Conservation (phyloP, 176 grass and related monocot genomes). For the Oryza australiensis region DNA sequence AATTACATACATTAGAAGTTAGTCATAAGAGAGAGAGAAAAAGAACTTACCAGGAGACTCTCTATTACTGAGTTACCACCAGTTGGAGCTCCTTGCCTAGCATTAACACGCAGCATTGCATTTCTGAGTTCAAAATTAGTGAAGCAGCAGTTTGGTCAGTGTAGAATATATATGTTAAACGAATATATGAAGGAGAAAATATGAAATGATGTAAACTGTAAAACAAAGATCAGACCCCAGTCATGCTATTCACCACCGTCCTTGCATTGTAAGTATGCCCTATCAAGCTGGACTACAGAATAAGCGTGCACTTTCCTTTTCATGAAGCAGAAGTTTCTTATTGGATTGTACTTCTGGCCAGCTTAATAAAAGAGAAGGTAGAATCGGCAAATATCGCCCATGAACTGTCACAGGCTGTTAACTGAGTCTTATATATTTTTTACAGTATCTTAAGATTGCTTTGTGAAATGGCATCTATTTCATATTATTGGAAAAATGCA, state of each 20-base stretch:
- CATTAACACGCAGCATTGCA: conserved; percentile 92
- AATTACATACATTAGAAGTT: conserved; percentile 30
- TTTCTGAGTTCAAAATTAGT: conserved; percentile 60
- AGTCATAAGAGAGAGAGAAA: conserved; percentile 12
- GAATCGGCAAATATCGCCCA: background rate
- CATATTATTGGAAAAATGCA: conserved; percentile 10
- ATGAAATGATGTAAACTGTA: background rate
- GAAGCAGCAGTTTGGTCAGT: conserved; percentile 22
- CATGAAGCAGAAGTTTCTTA: background rate
- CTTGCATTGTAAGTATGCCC: conserved; percentile 9
- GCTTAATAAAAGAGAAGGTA: background rate
- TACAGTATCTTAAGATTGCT: background rate
- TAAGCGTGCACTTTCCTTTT: background rate
- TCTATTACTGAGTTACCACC: conserved; percentile 81
- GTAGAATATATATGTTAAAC: conserved; percentile 27
- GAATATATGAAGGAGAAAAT: conserved; percentile 2
- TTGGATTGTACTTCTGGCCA: conserved; percentile 14
- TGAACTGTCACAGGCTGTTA: conserved; percentile 5
- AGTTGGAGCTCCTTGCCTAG: conserved; percentile 92
- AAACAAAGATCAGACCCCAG: background rate
- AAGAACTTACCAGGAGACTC: conserved; percentile 66
- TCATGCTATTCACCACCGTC: background rate
- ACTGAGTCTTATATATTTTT: conserved; percentile 1
- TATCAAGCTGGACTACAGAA: background rate
- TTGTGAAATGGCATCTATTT: background rate